Evolutionary conservation across 257 asterid genomes (phyloP).

Genomic region (Phtheirospermum japonicum): DNA sequence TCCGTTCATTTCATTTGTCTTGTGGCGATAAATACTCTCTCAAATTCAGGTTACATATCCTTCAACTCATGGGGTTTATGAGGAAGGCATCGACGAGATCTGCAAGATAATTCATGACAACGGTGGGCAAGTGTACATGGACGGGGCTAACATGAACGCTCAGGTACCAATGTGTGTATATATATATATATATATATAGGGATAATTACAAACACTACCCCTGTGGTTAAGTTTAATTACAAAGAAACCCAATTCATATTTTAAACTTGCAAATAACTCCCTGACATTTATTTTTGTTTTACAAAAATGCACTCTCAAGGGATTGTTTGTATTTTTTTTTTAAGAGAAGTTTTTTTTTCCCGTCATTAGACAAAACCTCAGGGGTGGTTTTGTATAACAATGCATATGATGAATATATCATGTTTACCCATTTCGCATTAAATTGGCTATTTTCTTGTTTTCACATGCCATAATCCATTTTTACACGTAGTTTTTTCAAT

Average conservation of each 20-base stretch:
- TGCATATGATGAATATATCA: too few relatives aligned
- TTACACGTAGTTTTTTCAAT: background rate
- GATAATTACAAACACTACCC: background rate
- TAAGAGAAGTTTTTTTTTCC: too few relatives aligned
- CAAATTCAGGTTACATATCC: conserved; percentile 82
- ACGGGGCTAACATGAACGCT: conserved; percentile 99
- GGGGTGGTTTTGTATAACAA: too few relatives aligned
- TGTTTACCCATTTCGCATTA: too few relatives aligned
- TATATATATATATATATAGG: background rate
- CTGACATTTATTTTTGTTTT: too few relatives aligned
- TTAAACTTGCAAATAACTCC: too few relatives aligned
- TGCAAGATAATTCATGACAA: conserved; percentile 94
- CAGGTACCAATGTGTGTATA: conserved; percentile 78
- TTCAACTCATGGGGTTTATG: conserved; percentile 98
- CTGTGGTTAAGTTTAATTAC: too few relatives aligned
- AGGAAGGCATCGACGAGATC: conserved; percentile 96
- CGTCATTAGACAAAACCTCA: too few relatives aligned
- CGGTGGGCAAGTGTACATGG: conserved; percentile 99
- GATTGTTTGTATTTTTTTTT: too few relatives aligned
- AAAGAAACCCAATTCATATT: too few relatives aligned
- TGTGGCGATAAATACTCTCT: conserved; percentile 5
- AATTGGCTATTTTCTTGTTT: too few relatives aligned
- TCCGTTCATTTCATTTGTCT: conserved; percentile 12
- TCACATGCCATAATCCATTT: background rate
- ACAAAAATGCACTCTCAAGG: too few relatives aligned